These are phyloP conservation scores for Jimgerdemannia lactiflua DNA, from an alignment of 192 early-diverging fungal genomes.

Conservation along the genomic window DNA sequence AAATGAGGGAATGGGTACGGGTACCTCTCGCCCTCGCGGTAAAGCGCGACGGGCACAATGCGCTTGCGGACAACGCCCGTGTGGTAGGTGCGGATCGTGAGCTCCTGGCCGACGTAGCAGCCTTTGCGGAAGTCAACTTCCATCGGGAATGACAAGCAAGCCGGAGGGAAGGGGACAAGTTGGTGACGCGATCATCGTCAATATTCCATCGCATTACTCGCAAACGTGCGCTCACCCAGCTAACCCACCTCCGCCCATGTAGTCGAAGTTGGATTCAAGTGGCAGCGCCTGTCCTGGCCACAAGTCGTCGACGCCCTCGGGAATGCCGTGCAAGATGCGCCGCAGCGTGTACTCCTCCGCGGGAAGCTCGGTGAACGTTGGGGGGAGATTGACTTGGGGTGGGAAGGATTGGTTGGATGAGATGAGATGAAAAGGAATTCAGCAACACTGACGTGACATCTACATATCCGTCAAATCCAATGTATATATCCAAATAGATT, in stretches of 20 bases:
- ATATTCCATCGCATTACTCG: not conserved
- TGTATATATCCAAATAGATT: no score
- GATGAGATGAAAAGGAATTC: no score
- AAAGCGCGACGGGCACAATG: slow-evolving; percentile 78
- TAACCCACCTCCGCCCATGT: slow-evolving; percentile 83
- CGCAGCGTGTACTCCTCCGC: slow-evolving; percentile 67
- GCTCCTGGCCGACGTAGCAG: slow-evolving; percentile 97
- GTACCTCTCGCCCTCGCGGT: slow-evolving; percentile 42
- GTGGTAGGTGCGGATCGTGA: slow-evolving; percentile 96
- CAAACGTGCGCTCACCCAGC: not conserved
- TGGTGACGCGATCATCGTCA: no score
- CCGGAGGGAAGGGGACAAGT: not conserved
- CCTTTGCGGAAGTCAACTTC: slow-evolving; percentile 96
- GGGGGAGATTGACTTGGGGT: not conserved
- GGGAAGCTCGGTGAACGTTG: slow-evolving; percentile 45
- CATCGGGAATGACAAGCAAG: not conserved
- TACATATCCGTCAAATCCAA: no score
- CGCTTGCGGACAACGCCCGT: slow-evolving; percentile 92
- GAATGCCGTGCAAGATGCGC: slow-evolving; percentile 81
- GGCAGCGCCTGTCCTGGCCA: slow-evolving; percentile 69
- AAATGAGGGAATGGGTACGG: no score
- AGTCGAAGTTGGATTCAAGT: slow-evolving; percentile 90
- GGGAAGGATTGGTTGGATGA: no score
- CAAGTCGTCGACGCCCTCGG: slow-evolving; percentile 88
- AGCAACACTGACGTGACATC: no score